phyloP scores from a whole-genome alignment of 805 yeast species.

The Candida silvicultrix region DNA sequence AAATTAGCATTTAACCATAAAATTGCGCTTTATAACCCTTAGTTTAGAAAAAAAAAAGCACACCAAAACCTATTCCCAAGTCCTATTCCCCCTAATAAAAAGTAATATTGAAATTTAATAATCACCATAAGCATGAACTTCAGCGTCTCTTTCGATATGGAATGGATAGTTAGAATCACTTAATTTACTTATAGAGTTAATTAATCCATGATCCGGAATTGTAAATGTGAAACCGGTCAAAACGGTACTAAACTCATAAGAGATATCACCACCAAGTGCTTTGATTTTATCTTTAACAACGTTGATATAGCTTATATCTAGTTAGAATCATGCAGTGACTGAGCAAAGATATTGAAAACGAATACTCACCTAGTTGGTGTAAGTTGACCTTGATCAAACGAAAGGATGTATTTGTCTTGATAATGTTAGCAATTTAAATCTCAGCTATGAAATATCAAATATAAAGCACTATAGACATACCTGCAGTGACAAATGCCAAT shows the following conservation, averaged over 20 bases:
- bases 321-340: not conserved
- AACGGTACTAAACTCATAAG: slow-evolving; percentile 39
- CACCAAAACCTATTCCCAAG: not conserved
- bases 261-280: slow-evolving; percentile 36
- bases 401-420: slow-evolving; percentile 19
- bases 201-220: slow-evolving; percentile 26
- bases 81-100: no score
- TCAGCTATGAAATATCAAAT: no score
- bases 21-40: no score
- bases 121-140: slow-evolving; percentile 24
- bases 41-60: no score
- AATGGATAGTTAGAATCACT: slow-evolving; percentile 28
- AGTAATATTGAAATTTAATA: not conserved
- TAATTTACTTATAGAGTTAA: slow-evolving; percentile 11
- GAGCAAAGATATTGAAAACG: no score
- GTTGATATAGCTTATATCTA: slow-evolving; percentile 17
- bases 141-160: slow-evolving; percentile 38
- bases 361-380: slow-evolving; percentile 20
- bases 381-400: slow-evolving; percentile 22
- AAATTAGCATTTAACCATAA: no score
- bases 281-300: slow-evolving; percentile 28
- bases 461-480: slow-evolving; percentile 1
- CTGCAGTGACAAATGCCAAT: slow-evolving; percentile 1
- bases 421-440: not conserved
- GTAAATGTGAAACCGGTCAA: slow-evolving; percentile 42